phyloP scores from a whole-genome alignment of 1,284 basidiomycete genomes.

The Fomitiporia mediterranea region DNA sequence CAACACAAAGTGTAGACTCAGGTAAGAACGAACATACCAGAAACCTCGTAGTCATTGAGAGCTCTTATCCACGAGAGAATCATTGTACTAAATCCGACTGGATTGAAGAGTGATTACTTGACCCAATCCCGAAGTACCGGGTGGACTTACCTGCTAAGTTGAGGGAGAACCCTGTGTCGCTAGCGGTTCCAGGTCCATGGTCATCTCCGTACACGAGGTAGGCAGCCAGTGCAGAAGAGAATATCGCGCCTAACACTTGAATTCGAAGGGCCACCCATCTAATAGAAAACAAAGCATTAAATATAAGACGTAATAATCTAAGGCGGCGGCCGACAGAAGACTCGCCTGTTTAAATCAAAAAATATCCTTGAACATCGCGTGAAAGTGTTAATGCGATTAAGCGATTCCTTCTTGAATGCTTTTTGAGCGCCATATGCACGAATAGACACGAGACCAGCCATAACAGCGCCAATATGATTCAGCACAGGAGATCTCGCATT shows the following conservation, averaged over 20 bases:
- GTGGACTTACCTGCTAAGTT: conserved; percentile 39
- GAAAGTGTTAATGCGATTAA: background rate
- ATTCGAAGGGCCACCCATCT: conserved; percentile 22
- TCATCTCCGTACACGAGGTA: conserved; percentile 22
- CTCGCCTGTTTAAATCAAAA: background rate
- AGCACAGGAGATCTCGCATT: conserved; percentile 41
- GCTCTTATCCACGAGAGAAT: conserved; percentile 17
- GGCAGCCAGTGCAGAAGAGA: conserved; percentile 18
- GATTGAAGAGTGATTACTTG: background rate
- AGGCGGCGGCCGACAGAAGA: too few species aligned
- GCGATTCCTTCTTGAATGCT: background rate
- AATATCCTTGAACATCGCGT: background rate
- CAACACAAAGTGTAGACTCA: background rate
- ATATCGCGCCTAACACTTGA: conserved; percentile 18
- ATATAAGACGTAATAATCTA: too few species aligned
- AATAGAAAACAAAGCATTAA: conserved; percentile 19
- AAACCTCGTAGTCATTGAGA: conserved; percentile 20
- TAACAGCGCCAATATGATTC: conserved; percentile 38
- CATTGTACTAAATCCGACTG: background rate
- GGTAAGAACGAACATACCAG: background rate
- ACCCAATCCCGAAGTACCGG: too few species aligned
- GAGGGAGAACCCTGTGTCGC: conserved; percentile 51
- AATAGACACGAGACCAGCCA: conserved; percentile 31
- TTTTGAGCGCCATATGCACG: background rate
- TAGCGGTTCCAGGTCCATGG: conserved; percentile 33